These are phyloP conservation scores for Naganishia vaughanmartiniae DNA, from an alignment of 768 basidiomycete genomes.

Conservation along the genomic window DNA sequence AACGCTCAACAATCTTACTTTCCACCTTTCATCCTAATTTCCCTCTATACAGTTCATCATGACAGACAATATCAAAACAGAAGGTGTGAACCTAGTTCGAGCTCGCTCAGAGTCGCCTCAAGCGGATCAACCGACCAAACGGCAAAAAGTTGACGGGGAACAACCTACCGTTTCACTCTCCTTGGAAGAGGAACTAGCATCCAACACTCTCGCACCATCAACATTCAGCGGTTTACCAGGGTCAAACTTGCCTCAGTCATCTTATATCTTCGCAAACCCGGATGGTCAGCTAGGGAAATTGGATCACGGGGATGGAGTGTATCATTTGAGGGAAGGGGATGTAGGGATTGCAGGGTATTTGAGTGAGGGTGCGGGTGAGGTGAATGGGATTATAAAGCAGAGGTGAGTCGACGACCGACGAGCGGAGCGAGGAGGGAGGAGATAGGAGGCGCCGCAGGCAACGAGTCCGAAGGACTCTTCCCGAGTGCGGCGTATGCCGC, in stretches of 20 bases:
- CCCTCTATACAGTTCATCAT: no score
- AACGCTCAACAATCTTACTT: no score
- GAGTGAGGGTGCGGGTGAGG: constrained; percentile 64
- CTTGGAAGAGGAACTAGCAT: constrained; percentile 7
- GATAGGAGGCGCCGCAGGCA: no score
- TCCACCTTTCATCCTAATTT: no score
- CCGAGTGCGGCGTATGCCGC: no score
- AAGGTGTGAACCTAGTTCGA: neutral
- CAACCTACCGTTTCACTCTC: neutral
- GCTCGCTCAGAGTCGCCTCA: neutral
- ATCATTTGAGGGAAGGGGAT: constrained; percentile 60
- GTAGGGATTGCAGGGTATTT: constrained; percentile 91
- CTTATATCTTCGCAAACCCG: constrained; percentile 21
- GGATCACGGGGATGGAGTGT: constrained; percentile 27
- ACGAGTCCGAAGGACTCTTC: no score
- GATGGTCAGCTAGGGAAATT: constrained; percentile 21
- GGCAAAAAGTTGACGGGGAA: neutral
- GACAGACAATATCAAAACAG: neutral
- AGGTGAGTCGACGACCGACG: constrained; percentile 49
- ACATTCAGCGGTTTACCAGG: neutral
- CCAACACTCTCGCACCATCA: constrained; percentile 1
- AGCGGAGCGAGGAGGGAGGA: constrained; percentile 3
- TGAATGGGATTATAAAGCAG: constrained; percentile 95
- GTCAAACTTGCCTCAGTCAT: constrained; percentile 13
- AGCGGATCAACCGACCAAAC: neutral